Conservation (phyloP, 1,139 yeast genomes). For the Saccharomyces hybrid region DNA sequence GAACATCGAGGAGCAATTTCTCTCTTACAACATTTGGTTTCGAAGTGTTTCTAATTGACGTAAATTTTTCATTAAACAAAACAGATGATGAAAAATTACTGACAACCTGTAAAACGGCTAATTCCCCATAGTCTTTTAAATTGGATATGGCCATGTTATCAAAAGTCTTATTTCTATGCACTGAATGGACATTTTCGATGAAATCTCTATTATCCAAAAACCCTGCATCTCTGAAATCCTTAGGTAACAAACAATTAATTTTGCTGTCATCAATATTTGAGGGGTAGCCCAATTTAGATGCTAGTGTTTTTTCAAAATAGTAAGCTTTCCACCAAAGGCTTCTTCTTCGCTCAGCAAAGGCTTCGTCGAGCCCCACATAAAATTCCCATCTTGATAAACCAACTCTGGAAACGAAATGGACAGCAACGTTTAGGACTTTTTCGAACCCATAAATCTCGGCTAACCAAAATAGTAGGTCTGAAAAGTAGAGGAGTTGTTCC, state of each 20-base stretch:
- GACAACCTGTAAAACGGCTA: slow-evolving; percentile 15
- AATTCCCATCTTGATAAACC: slow-evolving; percentile 32
- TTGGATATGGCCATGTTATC: slow-evolving; percentile 14
- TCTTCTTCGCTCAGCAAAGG: slow-evolving; percentile 28
- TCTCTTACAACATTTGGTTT: slow-evolving; percentile 18
- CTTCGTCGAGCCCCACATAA: slow-evolving; percentile 30
- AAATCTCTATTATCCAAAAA: slow-evolving; percentile 22
- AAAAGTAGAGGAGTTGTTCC: slow-evolving; percentile 20
- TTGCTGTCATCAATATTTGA: slow-evolving; percentile 21
- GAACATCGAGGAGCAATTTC: slow-evolving; percentile 15
- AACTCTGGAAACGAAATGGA: slow-evolving; percentile 19
- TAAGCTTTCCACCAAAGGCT: slow-evolving; percentile 28
- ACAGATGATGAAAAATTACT: slow-evolving; percentile 19
- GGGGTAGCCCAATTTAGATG: slow-evolving; percentile 16
- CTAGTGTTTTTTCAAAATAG: slow-evolving; percentile 16
- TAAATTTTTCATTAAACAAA: slow-evolving; percentile 22
- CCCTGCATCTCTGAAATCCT: slow-evolving; percentile 21
- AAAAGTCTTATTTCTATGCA: slow-evolving; percentile 9
- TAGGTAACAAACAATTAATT: slow-evolving; percentile 25
- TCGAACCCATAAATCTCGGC: slow-evolving; percentile 21
- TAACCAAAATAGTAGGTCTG: slow-evolving; percentile 20
- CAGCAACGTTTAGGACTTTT: slow-evolving; percentile 20
- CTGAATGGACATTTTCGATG: slow-evolving; percentile 13
- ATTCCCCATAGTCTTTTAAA: slow-evolving; percentile 17
- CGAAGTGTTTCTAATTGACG: slow-evolving; percentile 24